Conservation (phyloP, 306 rosid genomes). For the Urtica urens region DNA sequence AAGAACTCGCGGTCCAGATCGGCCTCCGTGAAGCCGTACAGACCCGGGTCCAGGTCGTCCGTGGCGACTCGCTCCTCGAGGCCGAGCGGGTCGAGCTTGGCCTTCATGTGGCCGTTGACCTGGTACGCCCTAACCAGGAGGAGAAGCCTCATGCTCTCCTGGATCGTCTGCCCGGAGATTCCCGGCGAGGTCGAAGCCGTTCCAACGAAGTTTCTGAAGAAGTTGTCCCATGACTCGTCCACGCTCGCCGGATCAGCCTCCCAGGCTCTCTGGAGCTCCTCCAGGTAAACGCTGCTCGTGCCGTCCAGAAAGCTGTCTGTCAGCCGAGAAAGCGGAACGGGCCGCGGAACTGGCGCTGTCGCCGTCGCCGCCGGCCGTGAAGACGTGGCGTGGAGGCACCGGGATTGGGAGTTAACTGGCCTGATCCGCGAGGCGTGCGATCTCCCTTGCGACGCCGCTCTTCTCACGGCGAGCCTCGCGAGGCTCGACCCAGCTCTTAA, state of each 20-base stretch:
- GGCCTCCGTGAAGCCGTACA: slow-evolving; percentile 84
- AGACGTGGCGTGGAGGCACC: slow-evolving; percentile 49
- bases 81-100: slow-evolving; percentile 70
- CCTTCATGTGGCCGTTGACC: slow-evolving; percentile 92
- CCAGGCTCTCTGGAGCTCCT: slow-evolving; percentile 98
- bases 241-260: slow-evolving; percentile 89
- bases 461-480: slow-evolving; percentile 61
- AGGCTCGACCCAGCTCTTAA: slow-evolving; percentile 65
- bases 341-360: slow-evolving; percentile 68
- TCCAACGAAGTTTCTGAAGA: slow-evolving; percentile 88
- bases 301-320: slow-evolving; percentile 94
- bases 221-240: slow-evolving; percentile 96
- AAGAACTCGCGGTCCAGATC: slow-evolving; percentile 96
- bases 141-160: slow-evolving; percentile 93
- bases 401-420: slow-evolving; percentile 38
- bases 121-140: slow-evolving; percentile 88
- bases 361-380: slow-evolving; percentile 48
- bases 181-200: slow-evolving; percentile 82
- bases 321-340: slow-evolving; percentile 85
- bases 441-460: slow-evolving; percentile 43
- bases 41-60: slow-evolving; percentile 71
- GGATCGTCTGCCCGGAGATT: slow-evolving; percentile 90
- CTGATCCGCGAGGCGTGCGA: slow-evolving; percentile 37
- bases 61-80: slow-evolving; percentile 58
- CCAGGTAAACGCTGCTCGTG: slow-evolving; percentile 86